These are phyloP conservation scores for Carex scoparia DNA, from an alignment of 176 grass and related monocot species.

Conservation along the genomic window DNA sequence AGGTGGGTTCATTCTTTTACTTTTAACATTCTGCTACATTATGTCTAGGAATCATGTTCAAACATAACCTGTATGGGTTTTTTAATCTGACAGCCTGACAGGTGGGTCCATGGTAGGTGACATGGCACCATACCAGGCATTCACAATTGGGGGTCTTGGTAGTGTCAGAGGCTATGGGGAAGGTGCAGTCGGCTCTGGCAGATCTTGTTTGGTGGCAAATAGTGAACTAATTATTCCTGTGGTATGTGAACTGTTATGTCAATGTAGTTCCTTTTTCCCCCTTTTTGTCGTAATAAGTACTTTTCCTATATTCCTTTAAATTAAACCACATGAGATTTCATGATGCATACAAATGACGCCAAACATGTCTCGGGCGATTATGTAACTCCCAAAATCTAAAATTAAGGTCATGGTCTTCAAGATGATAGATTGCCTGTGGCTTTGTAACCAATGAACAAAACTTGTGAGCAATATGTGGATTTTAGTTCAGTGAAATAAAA, in stretches of 20 bases:
- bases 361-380: not conserved
- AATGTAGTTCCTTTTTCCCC: not conserved
- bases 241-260: slow-evolving; percentile 44
- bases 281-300: not conserved
- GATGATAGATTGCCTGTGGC: not conserved
- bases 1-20: slow-evolving; percentile 40
- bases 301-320: not conserved
- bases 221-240: slow-evolving; percentile 77
- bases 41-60: not conserved
- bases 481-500: not conserved
- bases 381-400: not conserved
- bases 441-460: not conserved
- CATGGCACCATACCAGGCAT: slow-evolving; percentile 98
- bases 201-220: slow-evolving; percentile 79
- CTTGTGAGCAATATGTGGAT: not conserved
- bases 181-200: slow-evolving; percentile 84
- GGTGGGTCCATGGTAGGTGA: slow-evolving; percentile 95
- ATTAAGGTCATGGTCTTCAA: not conserved
- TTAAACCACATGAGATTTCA: not conserved
- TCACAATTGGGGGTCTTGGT: slow-evolving; percentile 82
- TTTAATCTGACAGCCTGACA: slow-evolving; percentile 56
- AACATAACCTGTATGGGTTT: slow-evolving; percentile 25
- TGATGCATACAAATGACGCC: not conserved
- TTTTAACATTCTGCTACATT: not conserved
- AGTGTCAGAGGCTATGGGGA: slow-evolving; percentile 96